These are phyloP conservation scores for Sutorius australiensis DNA, from an alignment of 768 basidiomycete genomes.

Conservation along the genomic window DNA sequence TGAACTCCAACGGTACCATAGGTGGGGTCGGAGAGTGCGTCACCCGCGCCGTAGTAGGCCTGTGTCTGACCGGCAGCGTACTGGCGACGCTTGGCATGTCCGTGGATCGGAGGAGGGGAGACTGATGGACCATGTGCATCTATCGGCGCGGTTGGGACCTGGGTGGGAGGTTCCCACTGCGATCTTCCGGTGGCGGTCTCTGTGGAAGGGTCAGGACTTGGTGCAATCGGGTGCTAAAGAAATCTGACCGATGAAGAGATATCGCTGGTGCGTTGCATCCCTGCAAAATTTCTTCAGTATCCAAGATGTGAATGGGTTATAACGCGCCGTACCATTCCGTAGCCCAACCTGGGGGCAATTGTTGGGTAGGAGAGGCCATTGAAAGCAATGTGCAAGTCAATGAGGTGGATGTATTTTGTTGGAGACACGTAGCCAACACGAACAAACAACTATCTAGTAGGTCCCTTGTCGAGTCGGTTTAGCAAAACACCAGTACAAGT, in stretches of 20 bases:
- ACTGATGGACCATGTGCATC: conserved; percentile 39
- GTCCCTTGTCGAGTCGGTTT: conserved; percentile 44
- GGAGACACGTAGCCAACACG: conserved; percentile 28
- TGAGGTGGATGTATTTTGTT: conserved; percentile 9
- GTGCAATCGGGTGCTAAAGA: conserved; percentile 7
- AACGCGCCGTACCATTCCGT: conserved; percentile 73
- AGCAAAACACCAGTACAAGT: conserved; percentile 68
- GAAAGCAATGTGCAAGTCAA: not conserved
- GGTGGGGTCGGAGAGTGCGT: conserved; percentile 41
- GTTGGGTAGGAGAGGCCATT: conserved; percentile 50
- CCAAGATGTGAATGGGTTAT: not conserved
- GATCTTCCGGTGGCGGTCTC: conserved; percentile 80
- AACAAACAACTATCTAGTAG: conserved; percentile 20
- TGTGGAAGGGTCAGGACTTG: conserved; percentile 32
- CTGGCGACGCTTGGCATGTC: conserved; percentile 72
- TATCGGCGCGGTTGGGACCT: conserved; percentile 36
- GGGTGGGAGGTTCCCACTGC: conserved; percentile 83
- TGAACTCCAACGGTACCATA: conserved; percentile 37
- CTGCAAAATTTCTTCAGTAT: conserved; percentile 38
- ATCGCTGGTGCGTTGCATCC: conserved; percentile 76
- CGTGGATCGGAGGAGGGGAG: conserved; percentile 42
- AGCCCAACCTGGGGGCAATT: conserved; percentile 88
- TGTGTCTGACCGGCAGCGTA: conserved; percentile 94
- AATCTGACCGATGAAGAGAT: conserved; percentile 82
- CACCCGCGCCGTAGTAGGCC: conserved; percentile 67